These are phyloP conservation scores for Talaromyces sp. DNA, from an alignment of 2,329 filamentous ascomycete genomes.

Conservation along the genomic window DNA sequence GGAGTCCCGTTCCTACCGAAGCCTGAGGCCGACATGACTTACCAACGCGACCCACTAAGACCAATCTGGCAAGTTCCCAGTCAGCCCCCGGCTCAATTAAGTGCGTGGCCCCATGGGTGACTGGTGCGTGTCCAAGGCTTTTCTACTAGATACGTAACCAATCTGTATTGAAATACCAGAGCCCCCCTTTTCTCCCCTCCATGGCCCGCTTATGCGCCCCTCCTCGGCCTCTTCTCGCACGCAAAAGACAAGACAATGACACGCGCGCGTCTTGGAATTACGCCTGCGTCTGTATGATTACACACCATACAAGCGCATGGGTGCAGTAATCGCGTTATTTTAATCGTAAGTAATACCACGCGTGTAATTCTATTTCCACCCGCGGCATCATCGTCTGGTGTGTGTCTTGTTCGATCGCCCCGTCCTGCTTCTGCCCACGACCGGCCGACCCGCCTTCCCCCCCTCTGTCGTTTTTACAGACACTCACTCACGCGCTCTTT, in stretches of 20 bases:
- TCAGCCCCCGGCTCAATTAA: not conserved
- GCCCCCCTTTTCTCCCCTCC: not conserved
- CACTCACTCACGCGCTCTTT: conserved; percentile 16
- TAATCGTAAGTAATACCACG: not conserved
- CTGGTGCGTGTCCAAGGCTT: not conserved
- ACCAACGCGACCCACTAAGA: not conserved
- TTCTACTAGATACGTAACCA: not conserved
- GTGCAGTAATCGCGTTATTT: not conserved
- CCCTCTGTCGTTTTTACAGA: conserved; percentile 21
- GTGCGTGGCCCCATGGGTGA: not conserved
- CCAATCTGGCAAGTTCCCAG: not conserved
- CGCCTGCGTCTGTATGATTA: not conserved
- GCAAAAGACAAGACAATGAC: conserved; percentile 19
- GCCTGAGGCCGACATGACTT: not conserved
- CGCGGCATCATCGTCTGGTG: not conserved
- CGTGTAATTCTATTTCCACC: conserved; percentile 4
- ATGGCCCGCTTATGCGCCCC: conserved; percentile 9
- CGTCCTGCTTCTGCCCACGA: conserved; percentile 7
- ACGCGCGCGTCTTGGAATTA: conserved; percentile 22
- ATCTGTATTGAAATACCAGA: not conserved
- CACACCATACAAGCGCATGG: not conserved
- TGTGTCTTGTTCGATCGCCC: conserved; percentile 24
- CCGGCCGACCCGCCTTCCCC: conserved; percentile 21
- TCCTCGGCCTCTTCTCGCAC: not conserved
- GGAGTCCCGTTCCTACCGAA: not conserved